These are phyloP conservation scores for Cladosporium sp. DNA, from an alignment of 2,329 filamentous ascomycete species.

Conservation along the genomic window DNA sequence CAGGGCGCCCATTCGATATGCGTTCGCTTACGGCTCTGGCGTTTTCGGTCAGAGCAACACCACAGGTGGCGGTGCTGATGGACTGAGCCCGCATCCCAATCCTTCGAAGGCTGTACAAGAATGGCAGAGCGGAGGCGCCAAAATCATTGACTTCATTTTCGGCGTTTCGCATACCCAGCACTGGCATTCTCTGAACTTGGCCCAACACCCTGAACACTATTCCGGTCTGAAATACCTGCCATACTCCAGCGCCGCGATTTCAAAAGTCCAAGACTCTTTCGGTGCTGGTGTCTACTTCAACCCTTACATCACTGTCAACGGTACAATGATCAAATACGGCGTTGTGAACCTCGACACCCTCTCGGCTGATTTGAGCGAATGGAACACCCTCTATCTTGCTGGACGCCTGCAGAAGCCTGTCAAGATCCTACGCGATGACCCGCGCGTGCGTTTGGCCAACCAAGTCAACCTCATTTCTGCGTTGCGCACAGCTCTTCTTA, in stretches of 20 bases:
- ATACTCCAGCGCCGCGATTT: constrained; percentile 76
- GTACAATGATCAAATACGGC: constrained; percentile 95
- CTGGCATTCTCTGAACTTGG: constrained; percentile 92
- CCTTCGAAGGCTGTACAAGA: constrained; percentile 78
- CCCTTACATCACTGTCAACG: constrained; percentile 90
- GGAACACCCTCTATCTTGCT: constrained; percentile 95
- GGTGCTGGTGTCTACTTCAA: constrained; percentile 98
- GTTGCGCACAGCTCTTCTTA: constrained; percentile 80
- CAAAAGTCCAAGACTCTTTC: constrained; percentile 79
- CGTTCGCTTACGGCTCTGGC: constrained; percentile 95
- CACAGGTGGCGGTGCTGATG: constrained; percentile 42
- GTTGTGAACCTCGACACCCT: constrained; percentile 93
- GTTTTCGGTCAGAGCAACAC: constrained; percentile 76
- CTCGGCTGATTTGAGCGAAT: constrained; percentile 80
- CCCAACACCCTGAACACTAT: constrained; percentile 88
- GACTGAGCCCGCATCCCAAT: constrained; percentile 74
- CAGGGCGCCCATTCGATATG: constrained; percentile 88
- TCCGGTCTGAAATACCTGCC: constrained; percentile 73
- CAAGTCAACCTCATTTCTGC: constrained; percentile 94
- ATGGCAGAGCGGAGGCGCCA: constrained; percentile 82
- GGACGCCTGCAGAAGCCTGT: constrained; percentile 95
- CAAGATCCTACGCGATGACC: constrained; percentile 94
- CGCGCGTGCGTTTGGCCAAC: constrained; percentile 87
- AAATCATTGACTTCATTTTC: constrained; percentile 99
- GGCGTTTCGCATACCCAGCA: constrained; percentile 92